A percentile compares a stretch with the other conserved stretches of the same genome.
phyloP scores from a whole-genome alignment of 2,329 filamentous ascomycete genomes.

The Orbilia blumenaviensis region DNA sequence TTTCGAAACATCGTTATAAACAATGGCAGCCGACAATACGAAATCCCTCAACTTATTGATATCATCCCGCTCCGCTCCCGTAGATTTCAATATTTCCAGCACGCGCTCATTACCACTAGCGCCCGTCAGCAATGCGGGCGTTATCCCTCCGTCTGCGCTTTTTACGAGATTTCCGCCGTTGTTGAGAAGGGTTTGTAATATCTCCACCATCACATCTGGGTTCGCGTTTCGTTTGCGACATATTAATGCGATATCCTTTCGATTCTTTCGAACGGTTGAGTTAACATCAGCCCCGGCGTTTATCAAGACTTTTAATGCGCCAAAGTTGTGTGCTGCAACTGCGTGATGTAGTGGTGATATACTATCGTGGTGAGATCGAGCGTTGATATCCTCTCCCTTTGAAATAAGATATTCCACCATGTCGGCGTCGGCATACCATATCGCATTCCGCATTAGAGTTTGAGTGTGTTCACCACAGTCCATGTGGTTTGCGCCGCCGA shows the following conservation, averaged over 20 bases:
- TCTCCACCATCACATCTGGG: slow-evolving; percentile 1
- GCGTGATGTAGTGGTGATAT: slow-evolving; percentile 22
- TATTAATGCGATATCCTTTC: neutral
- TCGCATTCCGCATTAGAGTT: slow-evolving; percentile 10
- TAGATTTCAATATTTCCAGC: neutral
- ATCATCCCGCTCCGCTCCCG: neutral
- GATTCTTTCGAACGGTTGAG: neutral
- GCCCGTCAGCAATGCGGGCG: slow-evolving; percentile 7
- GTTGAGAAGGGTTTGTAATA: slow-evolving; percentile 1
- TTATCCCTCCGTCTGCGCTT: neutral
- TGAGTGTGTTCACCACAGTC: neutral
- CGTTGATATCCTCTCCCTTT: slow-evolving; percentile 15
- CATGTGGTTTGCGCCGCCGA: neutral
- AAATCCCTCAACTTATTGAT: slow-evolving; percentile 12
- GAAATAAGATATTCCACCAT: slow-evolving; percentile 31
- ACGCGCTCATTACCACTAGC: slow-evolving; percentile 7
- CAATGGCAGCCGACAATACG: slow-evolving; percentile 6
- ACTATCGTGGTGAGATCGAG: neutral
- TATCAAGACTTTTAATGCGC: neutral
- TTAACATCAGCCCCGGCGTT: slow-evolving; percentile 28
- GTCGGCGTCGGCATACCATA: slow-evolving; percentile 27
- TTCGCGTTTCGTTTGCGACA: neutral
- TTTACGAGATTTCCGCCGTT: neutral
- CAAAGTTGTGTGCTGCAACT: slow-evolving; percentile 14
- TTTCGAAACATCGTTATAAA: neutral